Conservation (phyloP, 2,329 filamentous ascomycete species). For the Trichoderma gracile region DNA sequence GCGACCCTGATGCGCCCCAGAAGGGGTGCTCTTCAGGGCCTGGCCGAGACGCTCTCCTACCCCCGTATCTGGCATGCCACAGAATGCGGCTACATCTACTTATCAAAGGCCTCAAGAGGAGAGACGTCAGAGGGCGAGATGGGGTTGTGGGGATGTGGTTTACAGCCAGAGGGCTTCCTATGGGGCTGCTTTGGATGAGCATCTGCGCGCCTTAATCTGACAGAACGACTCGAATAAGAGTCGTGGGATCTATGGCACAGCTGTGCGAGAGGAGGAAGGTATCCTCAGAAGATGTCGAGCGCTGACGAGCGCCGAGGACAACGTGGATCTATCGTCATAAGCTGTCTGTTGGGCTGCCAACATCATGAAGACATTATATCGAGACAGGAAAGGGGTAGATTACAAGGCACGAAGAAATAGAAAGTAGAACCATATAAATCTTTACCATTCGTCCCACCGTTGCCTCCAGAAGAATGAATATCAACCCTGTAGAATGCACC, state of each 20-base stretch:
- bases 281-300: neutral
- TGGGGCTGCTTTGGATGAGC: neutral
- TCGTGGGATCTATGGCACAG: neutral
- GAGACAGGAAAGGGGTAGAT: neutral
- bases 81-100: neutral
- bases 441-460: neutral
- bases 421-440: constrained; percentile 6
- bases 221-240: neutral
- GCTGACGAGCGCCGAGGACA: neutral
- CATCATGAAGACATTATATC: neutral
- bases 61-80: neutral
- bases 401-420: neutral
- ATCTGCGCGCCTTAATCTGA: neutral
- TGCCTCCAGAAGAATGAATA: neutral
- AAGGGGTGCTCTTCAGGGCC: neutral
- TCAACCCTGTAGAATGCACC: constrained; percentile 16
- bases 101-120: neutral
- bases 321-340: neutral
- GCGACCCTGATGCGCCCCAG: neutral
- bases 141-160: neutral
- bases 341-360: constrained; percentile 9
- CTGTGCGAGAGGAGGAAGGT: neutral
- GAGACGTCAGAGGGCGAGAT: neutral
- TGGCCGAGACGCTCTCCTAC: neutral
- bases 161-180: neutral